Percentiles rank a stretch among this genome's conserved stretches.
Conservation (phyloP, 2,329 filamentous ascomycete species). For the Aspergillus sergii region DNA sequence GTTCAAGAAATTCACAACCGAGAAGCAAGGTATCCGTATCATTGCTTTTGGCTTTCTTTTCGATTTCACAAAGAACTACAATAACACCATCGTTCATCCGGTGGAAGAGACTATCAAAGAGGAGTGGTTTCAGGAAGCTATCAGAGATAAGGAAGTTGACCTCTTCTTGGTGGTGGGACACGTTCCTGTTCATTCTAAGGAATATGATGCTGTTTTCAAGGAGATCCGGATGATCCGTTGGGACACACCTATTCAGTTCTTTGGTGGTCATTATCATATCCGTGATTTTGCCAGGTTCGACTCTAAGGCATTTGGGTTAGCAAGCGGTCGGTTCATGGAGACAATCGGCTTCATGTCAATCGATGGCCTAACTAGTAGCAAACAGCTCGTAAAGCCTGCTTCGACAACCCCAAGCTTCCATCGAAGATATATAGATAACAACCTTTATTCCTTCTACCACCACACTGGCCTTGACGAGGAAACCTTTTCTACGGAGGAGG, state of each 20-base stretch:
- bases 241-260: slow-evolving; percentile 86
- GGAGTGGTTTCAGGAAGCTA: slow-evolving; percentile 84
- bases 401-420: slow-evolving; percentile 61
- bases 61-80: slow-evolving; percentile 86
- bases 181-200: slow-evolving; percentile 76
- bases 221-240: slow-evolving; percentile 76
- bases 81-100: slow-evolving; percentile 82
- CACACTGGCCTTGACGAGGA: slow-evolving; percentile 73
- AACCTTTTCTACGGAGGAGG: slow-evolving; percentile 75
- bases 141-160: slow-evolving; percentile 77
- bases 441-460: slow-evolving; percentile 79
- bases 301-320: slow-evolving; percentile 73
- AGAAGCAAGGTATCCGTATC: slow-evolving; percentile 81
- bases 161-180: slow-evolving; percentile 86
- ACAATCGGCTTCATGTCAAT: slow-evolving; percentile 94
- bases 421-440: slow-evolving; percentile 91
- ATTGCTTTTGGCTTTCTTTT: slow-evolving; percentile 94
- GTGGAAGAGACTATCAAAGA: slow-evolving; percentile 81
- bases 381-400: slow-evolving; percentile 28
- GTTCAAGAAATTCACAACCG: slow-evolving; percentile 87
- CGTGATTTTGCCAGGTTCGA: slow-evolving; percentile 83
- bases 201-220: slow-evolving; percentile 76
- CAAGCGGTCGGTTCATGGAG: slow-evolving; percentile 90
- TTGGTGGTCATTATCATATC: slow-evolving; percentile 88
- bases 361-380: slow-evolving; percentile 59